phyloP scores from a whole-genome alignment of 768 basidiomycete species.

The Rhizopogon sp. region DNA sequence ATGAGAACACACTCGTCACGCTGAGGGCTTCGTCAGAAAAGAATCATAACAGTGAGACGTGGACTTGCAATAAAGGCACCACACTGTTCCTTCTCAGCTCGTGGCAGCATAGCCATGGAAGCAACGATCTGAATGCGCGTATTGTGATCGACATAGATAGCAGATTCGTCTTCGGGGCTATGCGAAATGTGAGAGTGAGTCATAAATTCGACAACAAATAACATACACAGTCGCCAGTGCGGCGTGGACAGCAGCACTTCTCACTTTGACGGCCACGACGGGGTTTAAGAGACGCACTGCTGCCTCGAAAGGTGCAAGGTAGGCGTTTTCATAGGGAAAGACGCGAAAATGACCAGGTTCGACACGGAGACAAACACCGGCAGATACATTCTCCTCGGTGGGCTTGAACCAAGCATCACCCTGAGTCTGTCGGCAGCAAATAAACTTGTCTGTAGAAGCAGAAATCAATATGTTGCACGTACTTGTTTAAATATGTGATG shows the following conservation, averaged over 20 bases:
- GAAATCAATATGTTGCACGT: conserved; percentile 11
- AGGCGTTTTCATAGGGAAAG: conserved; percentile 84
- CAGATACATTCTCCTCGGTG: conserved; percentile 74
- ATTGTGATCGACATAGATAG: conserved; percentile 69
- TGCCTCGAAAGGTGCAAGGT: conserved; percentile 76
- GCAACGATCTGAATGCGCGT: conserved; percentile 87
- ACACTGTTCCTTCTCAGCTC: conserved; percentile 87
- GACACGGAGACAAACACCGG: conserved; percentile 73
- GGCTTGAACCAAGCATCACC: conserved; percentile 86
- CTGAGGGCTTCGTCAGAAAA: conserved; percentile 29
- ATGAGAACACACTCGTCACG: conserved; percentile 80
- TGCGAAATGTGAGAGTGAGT: conserved; percentile 1
- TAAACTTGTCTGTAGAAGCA: background rate
- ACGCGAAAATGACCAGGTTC: conserved; percentile 67
- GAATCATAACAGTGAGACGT: background rate
- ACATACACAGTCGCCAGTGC: conserved; percentile 67
- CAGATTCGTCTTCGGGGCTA: conserved; percentile 54
- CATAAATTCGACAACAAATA: background rate
- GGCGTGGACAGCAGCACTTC: conserved; percentile 77
- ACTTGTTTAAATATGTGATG: conserved; percentile 79
- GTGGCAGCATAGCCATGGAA: conserved; percentile 57
- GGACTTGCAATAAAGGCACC: conserved; percentile 78
- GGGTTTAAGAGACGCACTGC: conserved; percentile 75
- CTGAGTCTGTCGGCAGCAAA: conserved; percentile 50
- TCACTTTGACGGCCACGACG: conserved; percentile 77